These are phyloP conservation scores for Alternaria ethzedia DNA, from an alignment of 2,329 filamentous ascomycete genomes.

Conservation along the genomic window DNA sequence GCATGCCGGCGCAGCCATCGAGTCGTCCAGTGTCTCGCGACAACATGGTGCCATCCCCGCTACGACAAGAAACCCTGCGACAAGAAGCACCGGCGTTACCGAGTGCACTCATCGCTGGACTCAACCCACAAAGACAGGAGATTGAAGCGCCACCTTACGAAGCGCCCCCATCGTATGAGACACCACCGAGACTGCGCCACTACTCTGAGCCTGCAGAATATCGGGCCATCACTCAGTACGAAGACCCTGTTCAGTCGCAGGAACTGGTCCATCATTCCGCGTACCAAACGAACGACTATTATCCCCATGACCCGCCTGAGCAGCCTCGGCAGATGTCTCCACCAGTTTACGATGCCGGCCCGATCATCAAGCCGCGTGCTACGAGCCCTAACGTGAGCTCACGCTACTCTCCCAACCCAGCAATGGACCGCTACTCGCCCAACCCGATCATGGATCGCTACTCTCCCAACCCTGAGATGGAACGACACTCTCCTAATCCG, in stretches of 20 bases:
- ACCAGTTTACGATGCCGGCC: conserved; percentile 48
- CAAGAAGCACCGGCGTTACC: conserved; percentile 37
- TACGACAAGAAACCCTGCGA: conserved; percentile 21
- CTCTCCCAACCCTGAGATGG: conserved; percentile 19
- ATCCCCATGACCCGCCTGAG: conserved; percentile 52
- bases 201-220: conserved; percentile 46
- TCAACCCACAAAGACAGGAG: conserved; percentile 31
- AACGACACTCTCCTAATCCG: conserved; percentile 31
- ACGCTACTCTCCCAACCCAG: conserved; percentile 23
- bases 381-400: conserved; percentile 51
- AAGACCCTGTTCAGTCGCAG: conserved; percentile 35
- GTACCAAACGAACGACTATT: conserved; percentile 42
- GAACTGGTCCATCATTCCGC: conserved; percentile 39
- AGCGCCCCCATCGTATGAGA: conserved; percentile 26
- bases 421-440: neutral
- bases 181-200: conserved; percentile 36
- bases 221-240: conserved; percentile 40
- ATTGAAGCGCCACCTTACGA: conserved; percentile 32
- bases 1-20: conserved; percentile 22
- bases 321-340: conserved; percentile 45
- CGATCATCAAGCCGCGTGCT: conserved; percentile 52
- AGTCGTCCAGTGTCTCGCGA: conserved; percentile 45
- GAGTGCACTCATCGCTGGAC: conserved; percentile 41
- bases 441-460: conserved; percentile 11
- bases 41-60: conserved; percentile 37